Evolutionary conservation across 306 rosid species (phyloP).

Genomic region (Ammopiptanthus mongolicus): DNA sequence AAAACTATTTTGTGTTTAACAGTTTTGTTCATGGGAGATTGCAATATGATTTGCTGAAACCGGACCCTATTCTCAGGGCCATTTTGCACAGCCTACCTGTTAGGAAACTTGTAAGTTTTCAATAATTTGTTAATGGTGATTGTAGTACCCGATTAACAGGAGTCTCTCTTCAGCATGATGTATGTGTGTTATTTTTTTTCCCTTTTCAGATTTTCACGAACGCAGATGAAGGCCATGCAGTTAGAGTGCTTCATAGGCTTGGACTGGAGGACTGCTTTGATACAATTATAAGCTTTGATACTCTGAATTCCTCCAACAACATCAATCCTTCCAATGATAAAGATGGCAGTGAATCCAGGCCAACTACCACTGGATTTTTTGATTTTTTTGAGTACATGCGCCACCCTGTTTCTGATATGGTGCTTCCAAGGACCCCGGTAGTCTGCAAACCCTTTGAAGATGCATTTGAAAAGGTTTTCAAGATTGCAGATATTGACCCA

Average conservation of each 20-base stretch:
- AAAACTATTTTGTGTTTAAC: background rate
- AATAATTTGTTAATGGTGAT: background rate
- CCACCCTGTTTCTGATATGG: slow-evolving; percentile 30
- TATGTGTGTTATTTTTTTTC: background rate
- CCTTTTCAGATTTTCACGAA: slow-evolving; percentile 61
- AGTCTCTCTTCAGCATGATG: background rate
- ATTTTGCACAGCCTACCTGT: slow-evolving; percentile 71
- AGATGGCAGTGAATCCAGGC: slow-evolving; percentile 18
- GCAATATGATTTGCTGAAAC: slow-evolving; percentile 62
- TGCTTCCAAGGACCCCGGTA: slow-evolving; percentile 56
- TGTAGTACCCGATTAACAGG: background rate
- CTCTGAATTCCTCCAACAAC: slow-evolving; percentile 46
- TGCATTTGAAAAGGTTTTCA: slow-evolving; percentile 57
- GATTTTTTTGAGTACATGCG: slow-evolving; percentile 31
- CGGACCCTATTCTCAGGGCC: slow-evolving; percentile 68
- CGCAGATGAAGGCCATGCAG: slow-evolving; percentile 55
- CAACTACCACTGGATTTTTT: background rate
- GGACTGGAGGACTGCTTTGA: slow-evolving; percentile 93
- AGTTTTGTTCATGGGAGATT: slow-evolving; percentile 85
- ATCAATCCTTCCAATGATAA: slow-evolving; percentile 4
- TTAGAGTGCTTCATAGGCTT: slow-evolving; percentile 57
- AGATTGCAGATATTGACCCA: slow-evolving; percentile 66
- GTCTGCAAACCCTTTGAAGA: slow-evolving; percentile 77
- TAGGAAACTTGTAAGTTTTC: slow-evolving; percentile 65
- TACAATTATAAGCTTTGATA: slow-evolving; percentile 69